These are phyloP conservation scores for Protomyces macrosporus DNA, from an alignment of 1,139 yeast species.

Conservation along the genomic window DNA sequence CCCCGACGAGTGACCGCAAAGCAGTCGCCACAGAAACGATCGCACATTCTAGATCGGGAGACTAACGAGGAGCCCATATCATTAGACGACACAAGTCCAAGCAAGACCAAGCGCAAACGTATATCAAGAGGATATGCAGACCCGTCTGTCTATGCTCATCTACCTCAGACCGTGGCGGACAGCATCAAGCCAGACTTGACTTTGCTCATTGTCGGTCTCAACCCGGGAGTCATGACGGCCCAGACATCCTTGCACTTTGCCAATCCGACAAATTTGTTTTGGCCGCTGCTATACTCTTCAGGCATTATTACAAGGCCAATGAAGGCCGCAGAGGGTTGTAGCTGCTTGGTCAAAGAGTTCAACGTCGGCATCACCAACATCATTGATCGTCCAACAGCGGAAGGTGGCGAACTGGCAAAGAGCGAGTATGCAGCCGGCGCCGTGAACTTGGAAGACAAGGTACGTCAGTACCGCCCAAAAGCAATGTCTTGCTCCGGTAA, in stretches of 20 bases:
- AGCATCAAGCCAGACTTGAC: conserved; percentile 38
- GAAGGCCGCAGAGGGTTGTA: conserved; percentile 12
- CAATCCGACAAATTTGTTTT: conserved; percentile 62
- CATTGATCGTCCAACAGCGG: conserved; percentile 59
- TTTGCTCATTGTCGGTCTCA: conserved; percentile 63
- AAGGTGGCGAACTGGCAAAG: conserved; percentile 51
- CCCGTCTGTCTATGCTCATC: conserved; percentile 35
- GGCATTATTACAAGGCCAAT: conserved; percentile 40
- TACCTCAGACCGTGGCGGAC: conserved; percentile 40
- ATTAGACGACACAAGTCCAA: no score
- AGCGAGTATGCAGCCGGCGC: conserved; percentile 56
- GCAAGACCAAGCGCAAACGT: conserved; percentile 11
- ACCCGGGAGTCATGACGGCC: conserved; percentile 67
- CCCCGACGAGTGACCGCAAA: no score
- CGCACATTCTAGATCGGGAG: no score
- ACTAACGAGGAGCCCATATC: no score
- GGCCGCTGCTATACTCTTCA: conserved; percentile 60
- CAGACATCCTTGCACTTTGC: conserved; percentile 67
- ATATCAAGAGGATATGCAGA: conserved; percentile 32
- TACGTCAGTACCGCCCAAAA: conserved; percentile 43
- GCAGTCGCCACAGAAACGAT: no score
- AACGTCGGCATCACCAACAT: conserved; percentile 68
- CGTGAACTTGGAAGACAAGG: conserved; percentile 49
- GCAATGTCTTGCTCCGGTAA: conserved; percentile 62
- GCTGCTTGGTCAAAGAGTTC: conserved; percentile 37